phyloP scores from a whole-genome alignment of 2,329 filamentous ascomycete genomes.

The Microdochium trichocladiopsis region DNA sequence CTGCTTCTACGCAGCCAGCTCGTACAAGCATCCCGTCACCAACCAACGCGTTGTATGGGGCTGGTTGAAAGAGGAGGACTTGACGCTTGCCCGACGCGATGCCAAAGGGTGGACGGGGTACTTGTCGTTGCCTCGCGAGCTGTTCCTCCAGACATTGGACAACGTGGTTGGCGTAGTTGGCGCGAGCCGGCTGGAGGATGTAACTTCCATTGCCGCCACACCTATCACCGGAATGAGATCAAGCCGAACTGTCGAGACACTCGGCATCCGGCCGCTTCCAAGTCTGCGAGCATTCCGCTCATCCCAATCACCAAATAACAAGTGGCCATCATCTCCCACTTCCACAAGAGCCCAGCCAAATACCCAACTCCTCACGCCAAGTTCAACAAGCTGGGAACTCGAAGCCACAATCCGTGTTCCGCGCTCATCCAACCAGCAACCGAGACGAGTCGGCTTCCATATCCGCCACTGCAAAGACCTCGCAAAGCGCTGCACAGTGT shows the following conservation, averaged over 20 bases:
- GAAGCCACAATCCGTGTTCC: conserved; percentile 12
- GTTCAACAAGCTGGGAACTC: conserved; percentile 13
- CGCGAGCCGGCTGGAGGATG: conserved; percentile 25
- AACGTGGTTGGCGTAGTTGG: conserved; percentile 20
- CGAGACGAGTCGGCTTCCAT: conserved; percentile 11
- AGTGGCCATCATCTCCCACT: background rate
- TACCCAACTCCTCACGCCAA: background rate
- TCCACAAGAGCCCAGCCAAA: background rate
- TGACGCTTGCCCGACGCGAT: conserved; percentile 31
- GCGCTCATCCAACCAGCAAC: background rate
- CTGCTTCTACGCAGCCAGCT: conserved; percentile 39
- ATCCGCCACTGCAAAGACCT: conserved; percentile 17
- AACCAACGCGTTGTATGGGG: conserved; percentile 34
- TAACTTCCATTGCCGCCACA: conserved; percentile 27
- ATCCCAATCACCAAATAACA: conserved; percentile 4
- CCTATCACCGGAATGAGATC: background rate
- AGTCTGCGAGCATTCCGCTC: conserved; percentile 13
- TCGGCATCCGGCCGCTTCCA: conserved; percentile 26
- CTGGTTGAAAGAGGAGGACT: conserved; percentile 43
- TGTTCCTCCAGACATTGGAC: conserved; percentile 28
- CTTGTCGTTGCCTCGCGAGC: conserved; percentile 35
- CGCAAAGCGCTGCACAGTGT: conserved; percentile 25
- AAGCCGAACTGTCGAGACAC: conserved; percentile 29
- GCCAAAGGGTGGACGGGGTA: conserved; percentile 41
- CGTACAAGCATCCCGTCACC: conserved; percentile 35